These are phyloP conservation scores for Potentilla sterilis DNA, from an alignment of 306 rosid genomes.

Conservation along the genomic window DNA sequence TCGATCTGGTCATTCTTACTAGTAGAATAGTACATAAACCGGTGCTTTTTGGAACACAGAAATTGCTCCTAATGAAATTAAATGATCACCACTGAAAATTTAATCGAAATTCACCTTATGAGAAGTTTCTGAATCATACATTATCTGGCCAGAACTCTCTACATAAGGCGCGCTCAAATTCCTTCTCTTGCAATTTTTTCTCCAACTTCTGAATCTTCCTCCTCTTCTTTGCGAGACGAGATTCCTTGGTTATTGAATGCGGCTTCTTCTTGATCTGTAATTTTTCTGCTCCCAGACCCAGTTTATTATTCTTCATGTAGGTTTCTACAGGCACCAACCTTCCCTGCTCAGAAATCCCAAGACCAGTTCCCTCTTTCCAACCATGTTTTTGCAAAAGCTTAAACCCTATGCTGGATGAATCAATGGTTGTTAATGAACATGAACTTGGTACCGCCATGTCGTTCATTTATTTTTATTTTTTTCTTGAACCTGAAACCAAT, in stretches of 20 bases:
- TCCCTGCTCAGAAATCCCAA: slow-evolving; percentile 87
- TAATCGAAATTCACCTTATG: neutral
- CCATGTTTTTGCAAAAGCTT: slow-evolving; percentile 91
- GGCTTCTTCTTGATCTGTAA: slow-evolving; percentile 53
- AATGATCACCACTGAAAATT: neutral
- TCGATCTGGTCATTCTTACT: too few relatives aligned
- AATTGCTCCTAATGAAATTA: neutral
- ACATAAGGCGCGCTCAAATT: slow-evolving; percentile 66
- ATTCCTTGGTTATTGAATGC: slow-evolving; percentile 41
- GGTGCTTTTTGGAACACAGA: neutral
- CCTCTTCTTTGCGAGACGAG: slow-evolving; percentile 46
- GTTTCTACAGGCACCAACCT: slow-evolving; percentile 75
- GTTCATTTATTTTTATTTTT: slow-evolving; percentile 4
- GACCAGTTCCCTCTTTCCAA: slow-evolving; percentile 96
- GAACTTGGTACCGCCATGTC: slow-evolving; percentile 7
- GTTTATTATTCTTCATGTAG: slow-evolving; percentile 64
- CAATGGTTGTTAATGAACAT: slow-evolving; percentile 34
- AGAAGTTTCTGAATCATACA: slow-evolving; percentile 29
- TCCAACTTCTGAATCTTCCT: slow-evolving; percentile 73
- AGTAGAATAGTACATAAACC: neutral
- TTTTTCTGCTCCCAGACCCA: slow-evolving; percentile 86
- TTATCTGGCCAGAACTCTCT: slow-evolving; percentile 95
- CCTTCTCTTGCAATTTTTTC: slow-evolving; percentile 65
- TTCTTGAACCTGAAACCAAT: slow-evolving; percentile 6
- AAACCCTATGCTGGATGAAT: slow-evolving; percentile 79